These are phyloP conservation scores for Mucuna pruriens DNA, from an alignment of 306 rosid genomes.

Conservation along the genomic window DNA sequence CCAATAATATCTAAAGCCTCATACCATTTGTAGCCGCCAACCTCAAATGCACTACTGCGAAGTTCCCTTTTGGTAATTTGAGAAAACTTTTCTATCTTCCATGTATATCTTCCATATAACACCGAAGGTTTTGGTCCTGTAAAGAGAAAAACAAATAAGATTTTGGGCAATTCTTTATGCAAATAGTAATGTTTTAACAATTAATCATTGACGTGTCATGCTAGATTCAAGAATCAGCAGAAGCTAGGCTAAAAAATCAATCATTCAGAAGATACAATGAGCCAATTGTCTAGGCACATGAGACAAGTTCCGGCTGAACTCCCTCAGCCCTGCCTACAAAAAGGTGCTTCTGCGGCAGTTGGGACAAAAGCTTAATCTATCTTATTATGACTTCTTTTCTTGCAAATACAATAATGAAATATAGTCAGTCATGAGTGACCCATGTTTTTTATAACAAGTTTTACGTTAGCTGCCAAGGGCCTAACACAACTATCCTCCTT, in stretches of 20 bases:
- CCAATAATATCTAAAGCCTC: conserved; percentile 33
- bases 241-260: conserved; percentile 2
- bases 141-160: conserved; percentile 26
- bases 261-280: conserved; percentile 19
- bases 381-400: neutral
- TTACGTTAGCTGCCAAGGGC: neutral
- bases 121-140: conserved; percentile 90
- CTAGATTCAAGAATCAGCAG: neutral
- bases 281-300: neutral
- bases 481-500: neutral
- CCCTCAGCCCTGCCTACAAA: neutral
- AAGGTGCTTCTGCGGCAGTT: conserved; percentile 14
- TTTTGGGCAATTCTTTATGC: neutral
- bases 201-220: conserved; percentile 7
- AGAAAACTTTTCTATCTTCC: conserved; percentile 98
- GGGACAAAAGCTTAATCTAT: neutral
- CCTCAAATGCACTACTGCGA: conserved; percentile 94
- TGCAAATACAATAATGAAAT: neutral
- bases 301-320: conserved; percentile 13
- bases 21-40: conserved; percentile 98
- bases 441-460: neutral
- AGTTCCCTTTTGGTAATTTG: conserved; percentile 98
- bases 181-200: conserved; percentile 25
- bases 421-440: neutral
- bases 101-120: conserved; percentile 86